These are phyloP conservation scores for Ogataea angusta DNA, from an alignment of 805 yeast species.

Conservation along the genomic window DNA sequence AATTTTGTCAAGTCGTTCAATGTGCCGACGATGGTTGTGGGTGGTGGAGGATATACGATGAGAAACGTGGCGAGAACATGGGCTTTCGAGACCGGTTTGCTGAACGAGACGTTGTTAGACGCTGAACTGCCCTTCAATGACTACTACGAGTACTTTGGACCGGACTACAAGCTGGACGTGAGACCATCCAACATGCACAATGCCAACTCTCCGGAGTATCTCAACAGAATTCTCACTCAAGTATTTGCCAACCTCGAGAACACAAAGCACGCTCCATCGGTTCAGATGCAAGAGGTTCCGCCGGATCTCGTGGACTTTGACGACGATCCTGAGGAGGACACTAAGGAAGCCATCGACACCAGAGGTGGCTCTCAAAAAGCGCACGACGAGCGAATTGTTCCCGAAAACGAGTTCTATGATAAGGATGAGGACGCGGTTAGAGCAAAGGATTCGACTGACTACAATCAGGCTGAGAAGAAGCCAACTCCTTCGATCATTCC, in stretches of 20 bases:
- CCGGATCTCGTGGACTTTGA: constrained; percentile 83
- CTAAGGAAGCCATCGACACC: constrained; percentile 74
- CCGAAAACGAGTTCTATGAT: constrained; percentile 76
- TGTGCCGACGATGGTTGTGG: constrained; percentile 88
- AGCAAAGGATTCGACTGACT: constrained; percentile 22
- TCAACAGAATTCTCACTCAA: constrained; percentile 77
- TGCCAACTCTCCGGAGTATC: constrained; percentile 89
- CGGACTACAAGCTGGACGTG: constrained; percentile 92
- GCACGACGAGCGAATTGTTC: constrained; percentile 68
- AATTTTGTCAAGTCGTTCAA: constrained; percentile 81
- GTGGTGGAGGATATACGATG: constrained; percentile 99
- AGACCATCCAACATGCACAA: constrained; percentile 95
- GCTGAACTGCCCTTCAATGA: constrained; percentile 87
- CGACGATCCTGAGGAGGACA: constrained; percentile 78
- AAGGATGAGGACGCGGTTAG: constrained; percentile 47
- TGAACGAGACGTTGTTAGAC: constrained; percentile 76
- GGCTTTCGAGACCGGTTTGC: constrained; percentile 89
- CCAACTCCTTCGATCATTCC: constrained; percentile 20
- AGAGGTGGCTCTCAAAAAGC: constrained; percentile 89
- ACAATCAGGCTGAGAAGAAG: constrained; percentile 13
- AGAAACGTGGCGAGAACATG: constrained; percentile 94
- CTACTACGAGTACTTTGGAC: constrained; percentile 95
- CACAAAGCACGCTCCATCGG: constrained; percentile 96
- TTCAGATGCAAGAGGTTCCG: constrained; percentile 88
- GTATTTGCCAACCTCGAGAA: constrained; percentile 76